Percentiles rank a stretch among this genome's conserved stretches.
phyloP scores from a whole-genome alignment of 192 early-diverging fungal species.

The Backusella sp. region DNA sequence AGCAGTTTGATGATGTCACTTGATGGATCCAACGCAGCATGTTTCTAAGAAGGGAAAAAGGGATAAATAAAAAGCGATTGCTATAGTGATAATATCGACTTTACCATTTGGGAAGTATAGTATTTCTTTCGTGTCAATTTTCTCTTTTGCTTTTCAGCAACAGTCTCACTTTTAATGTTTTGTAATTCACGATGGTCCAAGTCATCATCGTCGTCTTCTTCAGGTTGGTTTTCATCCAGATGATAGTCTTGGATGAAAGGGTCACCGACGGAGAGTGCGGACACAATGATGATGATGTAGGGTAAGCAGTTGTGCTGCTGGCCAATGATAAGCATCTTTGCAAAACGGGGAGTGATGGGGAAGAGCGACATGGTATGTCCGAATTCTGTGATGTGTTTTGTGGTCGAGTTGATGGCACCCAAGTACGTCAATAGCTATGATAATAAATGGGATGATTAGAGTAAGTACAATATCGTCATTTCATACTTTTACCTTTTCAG shows the following conservation, averaged over 20 bases:
- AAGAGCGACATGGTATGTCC: constrained; percentile 89
- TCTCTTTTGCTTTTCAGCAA: constrained; percentile 59
- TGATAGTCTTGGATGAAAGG: constrained; percentile 82
- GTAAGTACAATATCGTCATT: no score
- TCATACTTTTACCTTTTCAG: constrained; percentile 57
- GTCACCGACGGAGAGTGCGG: constrained; percentile 91
- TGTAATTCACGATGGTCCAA: constrained; percentile 50
- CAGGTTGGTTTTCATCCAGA: constrained; percentile 57
- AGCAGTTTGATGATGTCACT: constrained; percentile 90
- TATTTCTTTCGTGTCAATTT: constrained; percentile 62
- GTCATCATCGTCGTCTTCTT: constrained; percentile 44
- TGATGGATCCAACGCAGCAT: constrained; percentile 70
- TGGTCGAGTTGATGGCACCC: constrained; percentile 64
- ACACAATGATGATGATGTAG: constrained; percentile 89
- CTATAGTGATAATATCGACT: neutral
- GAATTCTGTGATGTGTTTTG: constrained; percentile 74
- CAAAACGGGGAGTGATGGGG: constrained; percentile 89
- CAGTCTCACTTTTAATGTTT: constrained; percentile 55
- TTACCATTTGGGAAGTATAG: constrained; percentile 65
- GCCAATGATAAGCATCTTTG: constrained; percentile 88
- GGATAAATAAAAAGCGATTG: neutral
- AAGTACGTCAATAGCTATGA: constrained; percentile 66
- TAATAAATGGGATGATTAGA: neutral
- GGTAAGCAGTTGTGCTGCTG: constrained; percentile 83
- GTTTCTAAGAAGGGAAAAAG: constrained; percentile 42